These are phyloP conservation scores for Xylaria sp. DNA, from an alignment of 2,329 filamentous ascomycete species.

Conservation along the genomic window DNA sequence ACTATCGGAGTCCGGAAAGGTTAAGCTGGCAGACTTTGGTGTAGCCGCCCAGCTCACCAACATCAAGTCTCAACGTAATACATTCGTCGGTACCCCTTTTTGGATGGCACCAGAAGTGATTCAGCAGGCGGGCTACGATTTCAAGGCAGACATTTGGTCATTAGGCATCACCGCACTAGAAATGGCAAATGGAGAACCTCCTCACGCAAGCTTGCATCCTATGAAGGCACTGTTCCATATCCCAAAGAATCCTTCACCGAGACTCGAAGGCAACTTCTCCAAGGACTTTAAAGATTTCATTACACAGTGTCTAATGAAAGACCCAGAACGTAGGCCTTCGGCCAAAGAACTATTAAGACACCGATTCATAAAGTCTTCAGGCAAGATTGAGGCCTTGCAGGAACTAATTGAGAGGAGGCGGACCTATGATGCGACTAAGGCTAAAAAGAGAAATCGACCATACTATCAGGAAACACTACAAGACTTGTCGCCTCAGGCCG, in stretches of 20 bases:
- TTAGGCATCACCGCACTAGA: slow-evolving; percentile 92
- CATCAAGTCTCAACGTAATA: slow-evolving; percentile 97
- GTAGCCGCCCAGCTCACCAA: slow-evolving; percentile 96
- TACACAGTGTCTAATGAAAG: slow-evolving; percentile 88
- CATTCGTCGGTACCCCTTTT: slow-evolving; percentile 96
- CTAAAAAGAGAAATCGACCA: slow-evolving; percentile 74
- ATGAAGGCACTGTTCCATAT: slow-evolving; percentile 96
- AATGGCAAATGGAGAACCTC: slow-evolving; percentile 88
- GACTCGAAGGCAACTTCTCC: slow-evolving; percentile 86
- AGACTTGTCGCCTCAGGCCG: slow-evolving; percentile 71
- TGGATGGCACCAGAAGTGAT: slow-evolving; percentile 98
- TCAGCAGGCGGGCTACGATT: slow-evolving; percentile 83
- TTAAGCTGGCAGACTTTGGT: slow-evolving; percentile 97
- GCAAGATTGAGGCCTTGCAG: slow-evolving; percentile 87
- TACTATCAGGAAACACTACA: slow-evolving; percentile 95
- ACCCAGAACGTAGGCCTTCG: slow-evolving; percentile 83
- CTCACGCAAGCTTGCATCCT: slow-evolving; percentile 83
- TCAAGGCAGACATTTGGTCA: slow-evolving; percentile 94
- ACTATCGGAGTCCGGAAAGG: slow-evolving; percentile 88
- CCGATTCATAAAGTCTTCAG: slow-evolving; percentile 86
- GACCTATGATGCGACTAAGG: slow-evolving; percentile 80
- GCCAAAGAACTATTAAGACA: slow-evolving; percentile 90
- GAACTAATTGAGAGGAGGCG: slow-evolving; percentile 87
- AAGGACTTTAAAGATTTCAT: slow-evolving; percentile 96
- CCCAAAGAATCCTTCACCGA: slow-evolving; percentile 85